Evolutionary conservation across 2,329 filamentous ascomycete species (phyloP), one percentile per base, ranked within the genome.

Genomic region (Parascedosporium putredinis): DNA sequence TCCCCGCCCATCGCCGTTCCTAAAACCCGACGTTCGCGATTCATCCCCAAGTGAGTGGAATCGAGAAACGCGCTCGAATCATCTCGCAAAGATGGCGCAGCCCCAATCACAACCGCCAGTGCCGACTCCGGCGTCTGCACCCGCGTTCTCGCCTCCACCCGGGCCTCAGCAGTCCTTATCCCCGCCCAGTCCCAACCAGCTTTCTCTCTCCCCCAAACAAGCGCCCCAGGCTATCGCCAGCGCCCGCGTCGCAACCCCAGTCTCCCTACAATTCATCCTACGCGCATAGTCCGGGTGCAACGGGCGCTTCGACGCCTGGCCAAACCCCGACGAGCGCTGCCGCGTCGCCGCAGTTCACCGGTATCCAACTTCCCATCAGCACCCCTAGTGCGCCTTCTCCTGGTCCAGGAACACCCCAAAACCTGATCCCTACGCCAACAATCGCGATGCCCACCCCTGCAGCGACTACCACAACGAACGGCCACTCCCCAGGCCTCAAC

Each of bases 171-270:
- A 74, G 45, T 74, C 76, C 31, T 75, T 81, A 22, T 83, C 83
- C 81, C 83, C 42, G 75, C 71, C 46, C 69, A 75, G 20, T 71
- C 74, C 27, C 75, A 77, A 55, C 67, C 73, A 14, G 67, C 65
- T 48, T 84, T 66, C 58, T 60, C 65, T 52, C 77, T 45, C 85
- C 85, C 45, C 82, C 86, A 14, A 79, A 77, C 52, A 91, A 93
- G 69, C 78, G 86, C 62, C 83, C 77, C 62, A 83, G 80, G 51
- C 69, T 86, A 45, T 87, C 84, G 23, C 82, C 84, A 47, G 82
- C 81, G 51, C 77, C 82, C 29, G 68, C 74, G n/a, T 82, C 84
- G 24, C 81, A 83, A 56, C 82, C 83, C 51, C 73, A 70, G 47
- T 85, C 81, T 29, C 79, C 80, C 1, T 81, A 81, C 59, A 64